A percentile compares a stretch with the other conserved stretches of the same genome.
phyloP scores from a whole-genome alignment of 73 alveolate species.

The Paramecium sonneborni region DNA sequence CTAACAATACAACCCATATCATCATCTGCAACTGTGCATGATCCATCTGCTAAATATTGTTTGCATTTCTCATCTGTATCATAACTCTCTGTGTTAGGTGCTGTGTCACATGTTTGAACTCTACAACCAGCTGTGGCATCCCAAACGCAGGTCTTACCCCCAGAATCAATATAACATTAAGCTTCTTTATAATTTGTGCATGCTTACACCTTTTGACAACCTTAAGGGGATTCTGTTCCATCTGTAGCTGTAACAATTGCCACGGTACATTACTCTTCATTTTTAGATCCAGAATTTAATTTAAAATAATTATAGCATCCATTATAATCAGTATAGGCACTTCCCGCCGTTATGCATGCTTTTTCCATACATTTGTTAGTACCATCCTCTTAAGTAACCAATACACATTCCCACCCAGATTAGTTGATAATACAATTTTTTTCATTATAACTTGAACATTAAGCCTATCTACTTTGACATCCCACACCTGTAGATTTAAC shows the following conservation, averaged over 20 bases:
- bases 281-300: background rate
- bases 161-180: background rate
- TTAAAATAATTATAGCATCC: background rate
- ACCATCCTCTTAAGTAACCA: background rate
- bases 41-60: background rate
- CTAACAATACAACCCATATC: background rate
- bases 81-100: background rate
- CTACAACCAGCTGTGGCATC: background rate
- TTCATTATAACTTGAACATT: background rate
- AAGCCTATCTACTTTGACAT: background rate
- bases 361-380: background rate
- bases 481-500: background rate
- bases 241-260: background rate
- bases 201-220: background rate
- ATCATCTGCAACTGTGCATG: background rate
- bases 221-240: background rate
- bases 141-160: background rate
- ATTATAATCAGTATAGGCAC: background rate
- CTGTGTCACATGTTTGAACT: background rate
- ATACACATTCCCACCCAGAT: background rate
- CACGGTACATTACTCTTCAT: background rate
- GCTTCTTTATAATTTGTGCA: background rate
- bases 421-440: background rate
- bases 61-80: background rate
- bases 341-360: background rate